Evolutionary conservation across 164 flowering plant genomes (phyloP).

Genomic region (Santalum album): DNA sequence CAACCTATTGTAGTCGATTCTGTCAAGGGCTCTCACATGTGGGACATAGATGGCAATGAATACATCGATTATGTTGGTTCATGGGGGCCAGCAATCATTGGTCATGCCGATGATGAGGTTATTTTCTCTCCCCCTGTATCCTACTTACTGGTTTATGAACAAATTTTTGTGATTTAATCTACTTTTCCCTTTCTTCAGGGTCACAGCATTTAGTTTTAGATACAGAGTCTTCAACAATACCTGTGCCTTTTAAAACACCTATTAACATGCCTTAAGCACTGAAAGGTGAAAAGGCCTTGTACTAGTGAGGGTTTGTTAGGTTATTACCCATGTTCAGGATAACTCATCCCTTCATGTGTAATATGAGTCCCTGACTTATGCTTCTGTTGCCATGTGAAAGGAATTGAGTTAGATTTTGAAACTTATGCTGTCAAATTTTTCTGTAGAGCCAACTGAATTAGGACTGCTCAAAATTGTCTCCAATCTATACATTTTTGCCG

Average conservation of each 20-base stretch:
- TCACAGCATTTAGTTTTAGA: too few species aligned
- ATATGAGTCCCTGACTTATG: not conserved
- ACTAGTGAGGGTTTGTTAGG: too few species aligned
- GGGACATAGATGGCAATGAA: conserved; percentile 95
- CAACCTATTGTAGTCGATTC: conserved; percentile 90
- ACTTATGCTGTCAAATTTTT: not conserved
- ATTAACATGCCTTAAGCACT: too few species aligned
- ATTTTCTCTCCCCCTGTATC: conserved; percentile 8
- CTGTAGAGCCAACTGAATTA: not conserved
- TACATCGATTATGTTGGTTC: conserved; percentile 98
- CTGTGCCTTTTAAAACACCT: too few species aligned
- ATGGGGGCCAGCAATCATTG: conserved; percentile 99
- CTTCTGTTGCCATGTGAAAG: not conserved
- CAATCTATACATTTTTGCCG: too few species aligned
- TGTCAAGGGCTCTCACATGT: conserved; percentile 83
- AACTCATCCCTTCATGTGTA: not conserved
- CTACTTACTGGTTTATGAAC: not conserved
- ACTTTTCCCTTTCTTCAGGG: not conserved
- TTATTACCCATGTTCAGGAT: not conserved
- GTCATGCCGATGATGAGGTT: conserved; percentile 98
- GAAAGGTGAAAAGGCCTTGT: too few species aligned
- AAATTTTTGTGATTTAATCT: too few species aligned
- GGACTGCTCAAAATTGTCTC: not conserved
- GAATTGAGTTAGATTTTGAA: not conserved
- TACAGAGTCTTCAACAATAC: too few species aligned